These are phyloP conservation scores for Tetrahymena borealis DNA, from an alignment of 73 alveolate species.

Conservation along the genomic window DNA sequence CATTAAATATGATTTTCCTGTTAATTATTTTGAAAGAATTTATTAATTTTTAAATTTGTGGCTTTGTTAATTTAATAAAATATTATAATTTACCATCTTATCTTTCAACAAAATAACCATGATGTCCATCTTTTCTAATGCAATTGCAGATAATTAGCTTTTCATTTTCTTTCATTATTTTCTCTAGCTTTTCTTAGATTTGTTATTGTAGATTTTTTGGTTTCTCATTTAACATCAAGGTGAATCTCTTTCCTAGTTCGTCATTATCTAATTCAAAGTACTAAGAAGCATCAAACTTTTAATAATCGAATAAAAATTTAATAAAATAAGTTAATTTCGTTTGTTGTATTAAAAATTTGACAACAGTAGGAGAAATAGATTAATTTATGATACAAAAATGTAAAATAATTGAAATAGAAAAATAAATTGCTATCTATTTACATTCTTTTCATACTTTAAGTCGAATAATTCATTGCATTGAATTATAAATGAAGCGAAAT, in stretches of 20 bases:
- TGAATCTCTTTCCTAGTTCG: background rate
- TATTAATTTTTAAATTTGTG: too few species aligned
- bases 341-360: background rate
- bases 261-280: background rate
- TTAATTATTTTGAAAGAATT: background rate
- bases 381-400: too few species aligned
- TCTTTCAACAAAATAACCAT: background rate
- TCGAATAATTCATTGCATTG: background rate
- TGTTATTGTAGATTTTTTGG: background rate
- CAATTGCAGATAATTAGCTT: background rate
- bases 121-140: background rate
- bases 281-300: background rate
- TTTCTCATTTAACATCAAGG: background rate
- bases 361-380: background rate
- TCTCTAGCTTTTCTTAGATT: background rate
- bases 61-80: too few species aligned
- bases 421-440: background rate
- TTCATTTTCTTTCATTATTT: background rate
- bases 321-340: background rate
- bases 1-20: background rate
- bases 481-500: background rate
- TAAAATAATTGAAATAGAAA: too few species aligned
- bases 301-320: background rate
- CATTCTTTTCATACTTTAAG: background rate
- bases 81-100: background rate